These are phyloP conservation scores for Hemerocallis citrina DNA, from an alignment of 106 monocot species.

Conservation along the genomic window DNA sequence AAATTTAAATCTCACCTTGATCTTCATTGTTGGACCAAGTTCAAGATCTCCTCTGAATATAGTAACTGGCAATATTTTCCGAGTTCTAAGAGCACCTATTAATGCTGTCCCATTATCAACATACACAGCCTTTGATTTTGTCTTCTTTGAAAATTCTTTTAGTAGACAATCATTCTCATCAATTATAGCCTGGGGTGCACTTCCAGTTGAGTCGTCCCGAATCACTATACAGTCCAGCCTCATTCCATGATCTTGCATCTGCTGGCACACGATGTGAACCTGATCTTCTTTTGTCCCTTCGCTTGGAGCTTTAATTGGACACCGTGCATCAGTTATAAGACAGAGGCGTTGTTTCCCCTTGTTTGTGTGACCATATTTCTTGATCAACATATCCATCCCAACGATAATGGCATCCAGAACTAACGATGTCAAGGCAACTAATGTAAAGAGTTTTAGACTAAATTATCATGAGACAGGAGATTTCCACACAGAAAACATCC, in stretches of 20 bases:
- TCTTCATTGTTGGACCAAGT: slow-evolving; percentile 79
- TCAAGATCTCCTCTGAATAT: slow-evolving; percentile 93
- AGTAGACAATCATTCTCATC: slow-evolving; percentile 76
- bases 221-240: slow-evolving; percentile 67
- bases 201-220: slow-evolving; percentile 25
- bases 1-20: slow-evolving; percentile 55
- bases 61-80: slow-evolving; percentile 79
- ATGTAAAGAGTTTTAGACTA: neutral
- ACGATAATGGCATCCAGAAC: slow-evolving; percentile 99
- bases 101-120: slow-evolving; percentile 59
- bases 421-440: slow-evolving; percentile 53
- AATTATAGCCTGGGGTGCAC: slow-evolving; percentile 19
- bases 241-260: slow-evolving; percentile 82
- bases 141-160: slow-evolving; percentile 48
- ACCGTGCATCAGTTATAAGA: slow-evolving; percentile 64
- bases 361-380: slow-evolving; percentile 71
- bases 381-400: slow-evolving; percentile 95
- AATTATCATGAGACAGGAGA: neutral
- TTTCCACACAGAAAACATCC: neutral
- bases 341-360: slow-evolving; percentile 79
- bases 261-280: slow-evolving; percentile 56
- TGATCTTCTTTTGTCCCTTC: slow-evolving; percentile 91
- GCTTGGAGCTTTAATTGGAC: slow-evolving; percentile 72
- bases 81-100: slow-evolving; percentile 79
- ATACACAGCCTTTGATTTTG: slow-evolving; percentile 39